phyloP scores from a whole-genome alignment of 129 eudicot genomes.

The Logfia minima region DNA sequence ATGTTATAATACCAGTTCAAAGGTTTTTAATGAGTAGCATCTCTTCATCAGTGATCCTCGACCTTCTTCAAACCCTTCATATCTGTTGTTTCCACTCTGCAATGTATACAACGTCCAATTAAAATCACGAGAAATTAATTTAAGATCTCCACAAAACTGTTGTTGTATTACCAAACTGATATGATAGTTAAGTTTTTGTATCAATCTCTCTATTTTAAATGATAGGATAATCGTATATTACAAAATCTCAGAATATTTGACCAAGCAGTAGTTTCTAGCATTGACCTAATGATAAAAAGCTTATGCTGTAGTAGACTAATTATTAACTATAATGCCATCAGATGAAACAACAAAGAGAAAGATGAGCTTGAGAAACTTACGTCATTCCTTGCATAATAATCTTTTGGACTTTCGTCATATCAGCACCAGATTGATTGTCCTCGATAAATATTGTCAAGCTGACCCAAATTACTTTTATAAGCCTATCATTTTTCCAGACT shows the following conservation, averaged over 20 bases:
- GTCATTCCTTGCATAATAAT: slow-evolving; percentile 80
- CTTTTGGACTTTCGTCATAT: slow-evolving; percentile 79
- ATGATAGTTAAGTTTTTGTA: background rate
- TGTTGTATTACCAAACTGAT: background rate
- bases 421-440: slow-evolving; percentile 91
- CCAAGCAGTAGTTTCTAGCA: background rate
- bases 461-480: slow-evolving; percentile 33
- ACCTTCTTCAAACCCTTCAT: slow-evolving; percentile 98
- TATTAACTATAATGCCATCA: background rate
- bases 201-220: background rate
- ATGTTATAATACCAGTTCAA: background rate
- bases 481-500: slow-evolving; percentile 3
- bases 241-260: background rate
- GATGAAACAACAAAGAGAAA: background rate
- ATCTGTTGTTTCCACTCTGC: slow-evolving; percentile 94
- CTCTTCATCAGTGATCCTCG: slow-evolving; percentile 67
- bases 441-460: slow-evolving; percentile 94
- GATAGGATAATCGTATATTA: too few species aligned
- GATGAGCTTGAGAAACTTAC: slow-evolving; percentile 52
- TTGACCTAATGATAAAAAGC: background rate
- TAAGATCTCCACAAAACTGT: background rate
- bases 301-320: background rate
- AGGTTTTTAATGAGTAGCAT: slow-evolving; percentile 4
- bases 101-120: slow-evolving; percentile 1
- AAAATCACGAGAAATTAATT: background rate